Conservation (phyloP, 176 grass and related monocot genomes). For the Alloteropsis semialata region DNA sequence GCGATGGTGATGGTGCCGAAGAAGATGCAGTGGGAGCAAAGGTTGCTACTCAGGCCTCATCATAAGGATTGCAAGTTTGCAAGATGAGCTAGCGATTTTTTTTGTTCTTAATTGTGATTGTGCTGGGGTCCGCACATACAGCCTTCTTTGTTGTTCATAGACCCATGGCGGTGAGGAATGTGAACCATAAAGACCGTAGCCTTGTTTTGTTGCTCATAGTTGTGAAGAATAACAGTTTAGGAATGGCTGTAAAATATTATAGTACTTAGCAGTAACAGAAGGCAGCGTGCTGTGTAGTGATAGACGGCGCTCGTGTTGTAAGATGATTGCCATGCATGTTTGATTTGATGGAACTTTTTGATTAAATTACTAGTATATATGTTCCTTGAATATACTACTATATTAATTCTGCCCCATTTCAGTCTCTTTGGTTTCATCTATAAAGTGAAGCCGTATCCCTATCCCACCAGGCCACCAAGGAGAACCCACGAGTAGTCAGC, state of each 20-base stretch:
- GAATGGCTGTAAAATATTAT: constrained; percentile 33
- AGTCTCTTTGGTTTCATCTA: no score
- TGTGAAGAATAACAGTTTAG: neutral
- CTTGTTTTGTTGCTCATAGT: constrained; percentile 2
- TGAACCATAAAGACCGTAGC: neutral
- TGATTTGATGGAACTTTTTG: neutral
- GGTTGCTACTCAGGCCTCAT: neutral
- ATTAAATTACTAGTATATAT: neutral
- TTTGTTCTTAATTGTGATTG: neutral
- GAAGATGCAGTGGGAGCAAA: constrained; percentile 13
- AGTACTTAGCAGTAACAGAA: neutral
- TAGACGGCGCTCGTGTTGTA: constrained; percentile 20
- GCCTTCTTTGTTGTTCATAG: constrained; percentile 1
- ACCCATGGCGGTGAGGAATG: neutral
- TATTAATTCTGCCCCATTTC: no score
- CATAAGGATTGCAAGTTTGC: neutral
- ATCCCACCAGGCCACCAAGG: no score
- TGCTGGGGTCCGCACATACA: neutral
- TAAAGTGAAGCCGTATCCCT: no score
- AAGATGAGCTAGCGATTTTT: constrained; percentile 2
- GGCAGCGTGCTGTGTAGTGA: neutral
- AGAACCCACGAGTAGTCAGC: no score
- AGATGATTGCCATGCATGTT: no score
- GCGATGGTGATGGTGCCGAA: neutral
- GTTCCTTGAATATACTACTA: neutral